Conservation (phyloP, 139 green algal species). For the Coccomyxa sp. region DNA sequence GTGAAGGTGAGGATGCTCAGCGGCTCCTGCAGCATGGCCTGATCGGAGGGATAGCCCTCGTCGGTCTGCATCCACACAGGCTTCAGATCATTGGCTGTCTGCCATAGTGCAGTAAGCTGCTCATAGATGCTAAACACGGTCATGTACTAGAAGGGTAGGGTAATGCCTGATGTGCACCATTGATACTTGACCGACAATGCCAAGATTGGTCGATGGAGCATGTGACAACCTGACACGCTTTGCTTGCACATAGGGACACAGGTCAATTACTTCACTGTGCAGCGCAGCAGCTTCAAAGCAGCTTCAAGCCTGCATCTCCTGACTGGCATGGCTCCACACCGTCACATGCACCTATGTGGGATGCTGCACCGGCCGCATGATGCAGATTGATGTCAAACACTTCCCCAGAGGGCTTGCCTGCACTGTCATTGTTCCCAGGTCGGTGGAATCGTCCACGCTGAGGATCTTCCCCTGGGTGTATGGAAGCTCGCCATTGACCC, state of each 20-base stretch:
- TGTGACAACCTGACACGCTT: not conserved
- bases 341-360: not conserved
- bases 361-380: too few species aligned
- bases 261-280: too few species aligned
- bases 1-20: not conserved
- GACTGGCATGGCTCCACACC: too few species aligned
- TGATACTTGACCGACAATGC: too few species aligned
- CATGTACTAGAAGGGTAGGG: not conserved
- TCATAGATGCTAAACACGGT: not conserved
- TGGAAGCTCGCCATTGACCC: not conserved
- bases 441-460: not conserved
- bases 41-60: not conserved
- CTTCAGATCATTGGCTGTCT: too few species aligned
- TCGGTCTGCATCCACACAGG: not conserved
- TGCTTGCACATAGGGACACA: too few species aligned
- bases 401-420: not conserved
- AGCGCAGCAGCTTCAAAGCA: too few species aligned
- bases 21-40: not conserved
- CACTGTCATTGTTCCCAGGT: not conserved
- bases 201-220: too few species aligned
- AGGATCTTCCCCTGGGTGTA: not conserved
- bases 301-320: too few species aligned
- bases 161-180: too few species aligned
- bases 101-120: not conserved
- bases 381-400: not conserved